Evolutionary conservation across 192 early-diverging fungal genomes (phyloP), one percentile per base, ranked within the genome.

Genomic region (Coemansia sp.): DNA sequence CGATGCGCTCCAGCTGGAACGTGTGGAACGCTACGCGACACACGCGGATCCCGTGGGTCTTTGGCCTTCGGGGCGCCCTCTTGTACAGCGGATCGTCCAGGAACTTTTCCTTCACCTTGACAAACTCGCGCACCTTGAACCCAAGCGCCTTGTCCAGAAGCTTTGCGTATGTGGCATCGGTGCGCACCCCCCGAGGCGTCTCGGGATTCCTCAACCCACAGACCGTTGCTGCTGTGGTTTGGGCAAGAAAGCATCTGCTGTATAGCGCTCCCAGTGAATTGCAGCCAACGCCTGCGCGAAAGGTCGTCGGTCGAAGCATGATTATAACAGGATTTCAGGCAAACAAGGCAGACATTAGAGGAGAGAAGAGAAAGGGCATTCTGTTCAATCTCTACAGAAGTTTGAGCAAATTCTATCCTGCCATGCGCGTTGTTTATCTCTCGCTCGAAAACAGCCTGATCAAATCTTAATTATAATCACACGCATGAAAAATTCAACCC

Each of bases 1-100:
- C 92, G 46, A 96, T 79, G 45, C 92, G 91, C 59, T 92, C 87
- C 55, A 90, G 89, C 65, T 93, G 85, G 82, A 89, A 93, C 25
- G 89, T 84, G 22, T 83, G 83, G 60, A 99, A 84, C 42, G 91
- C 86, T 9, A 96, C 81, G 33, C 89, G 91, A 69, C 87, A 92
- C 23, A 89, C 85, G 5, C 88, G 85, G 61, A 89, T 79, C 60
- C 85, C 82, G 74, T 92, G 86, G 8, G 87, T 87, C n/a, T 86
- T 62, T 38, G 72, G 66, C 56, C 87, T 54, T 3, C 65, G 70
- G 17, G 46, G 46, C 19, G 66, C 52, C 42, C 70, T 54, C 33
- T 67, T 15, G 38, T 65, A 70, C 38, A 79, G 63, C 41, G 72
- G 52, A 45, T 79, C 71, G 34, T 23, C 29, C 19, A 59, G 49